Conservation (phyloP, 768 basidiomycete genomes). For the Crepidotus variabilis region DNA sequence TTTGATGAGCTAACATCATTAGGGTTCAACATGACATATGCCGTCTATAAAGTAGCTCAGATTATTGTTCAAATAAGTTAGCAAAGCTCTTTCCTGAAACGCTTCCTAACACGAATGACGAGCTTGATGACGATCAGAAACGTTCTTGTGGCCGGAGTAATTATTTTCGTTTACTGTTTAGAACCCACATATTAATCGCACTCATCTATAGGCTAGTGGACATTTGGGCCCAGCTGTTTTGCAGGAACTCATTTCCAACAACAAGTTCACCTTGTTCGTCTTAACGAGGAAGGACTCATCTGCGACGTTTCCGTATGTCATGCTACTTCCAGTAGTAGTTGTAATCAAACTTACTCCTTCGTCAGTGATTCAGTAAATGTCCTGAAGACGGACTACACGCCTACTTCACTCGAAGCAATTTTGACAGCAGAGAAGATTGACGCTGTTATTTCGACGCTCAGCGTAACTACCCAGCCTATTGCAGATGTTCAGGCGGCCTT, state of each 20-base stretch:
- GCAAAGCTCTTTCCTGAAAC: no score
- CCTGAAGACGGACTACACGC: not conserved
- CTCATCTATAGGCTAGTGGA: not conserved
- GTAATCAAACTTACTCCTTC: not conserved
- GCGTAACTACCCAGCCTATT: not conserved
- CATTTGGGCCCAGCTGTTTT: not conserved
- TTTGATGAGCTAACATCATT: no score
- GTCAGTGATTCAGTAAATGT: not conserved
- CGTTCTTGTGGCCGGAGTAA: not conserved
- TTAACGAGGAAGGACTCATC: not conserved
- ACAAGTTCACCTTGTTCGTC: not conserved
- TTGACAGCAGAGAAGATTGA: not conserved
- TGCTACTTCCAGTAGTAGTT: not conserved
- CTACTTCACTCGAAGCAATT: not conserved
- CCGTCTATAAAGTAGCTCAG: no score
- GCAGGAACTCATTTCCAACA: not conserved
- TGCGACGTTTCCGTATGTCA: not conserved
- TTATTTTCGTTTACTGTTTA: not conserved
- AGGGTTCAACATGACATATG: no score
- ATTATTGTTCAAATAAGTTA: no score
- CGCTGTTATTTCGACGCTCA: not conserved
- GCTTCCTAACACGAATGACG: not conserved
- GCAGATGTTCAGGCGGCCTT: conserved; percentile 1
- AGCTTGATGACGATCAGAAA: not conserved
- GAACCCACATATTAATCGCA: not conserved